These are phyloP conservation scores for Geotrichum europaeum DNA, from an alignment of 1,139 yeast genomes.

Conservation along the genomic window DNA sequence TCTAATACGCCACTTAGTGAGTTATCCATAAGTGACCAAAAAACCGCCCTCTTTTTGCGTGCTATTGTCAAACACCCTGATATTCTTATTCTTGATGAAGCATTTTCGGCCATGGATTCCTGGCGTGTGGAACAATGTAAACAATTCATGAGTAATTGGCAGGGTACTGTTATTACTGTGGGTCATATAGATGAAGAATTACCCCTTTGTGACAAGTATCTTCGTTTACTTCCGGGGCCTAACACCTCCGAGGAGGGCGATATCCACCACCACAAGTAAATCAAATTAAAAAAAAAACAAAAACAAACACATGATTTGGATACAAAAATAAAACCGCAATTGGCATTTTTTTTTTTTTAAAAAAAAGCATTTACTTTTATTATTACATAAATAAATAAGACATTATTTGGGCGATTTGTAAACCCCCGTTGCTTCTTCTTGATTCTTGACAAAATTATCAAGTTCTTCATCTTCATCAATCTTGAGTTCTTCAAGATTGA, in stretches of 20 bases:
- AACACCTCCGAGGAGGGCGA: slow-evolving; percentile 2
- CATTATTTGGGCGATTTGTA: background rate
- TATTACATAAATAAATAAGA: background rate
- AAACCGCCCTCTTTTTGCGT: slow-evolving; percentile 66
- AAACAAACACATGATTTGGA: background rate
- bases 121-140: slow-evolving; percentile 61
- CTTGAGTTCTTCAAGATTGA: slow-evolving; percentile 67
- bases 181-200: slow-evolving; percentile 70
- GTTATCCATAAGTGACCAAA: slow-evolving; percentile 68
- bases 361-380: background rate
- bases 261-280: background rate
- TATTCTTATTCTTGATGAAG: slow-evolving; percentile 80
- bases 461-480: slow-evolving; percentile 49
- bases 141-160: slow-evolving; percentile 51
- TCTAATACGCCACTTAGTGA: slow-evolving; percentile 44
- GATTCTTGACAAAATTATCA: slow-evolving; percentile 9
- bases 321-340: background rate
- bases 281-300: background rate
- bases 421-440: background rate
- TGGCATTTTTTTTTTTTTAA: no score
- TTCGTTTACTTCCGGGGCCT: slow-evolving; percentile 35
- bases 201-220: slow-evolving; percentile 49
- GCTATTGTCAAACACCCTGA: slow-evolving; percentile 73
- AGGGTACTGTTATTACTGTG: slow-evolving; percentile 66
- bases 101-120: slow-evolving; percentile 85